Base-by-base conservation (phyloP, 2,329 filamentous ascomycete genomes). In the Aspergillus pseudoviridinutans region DNA sequence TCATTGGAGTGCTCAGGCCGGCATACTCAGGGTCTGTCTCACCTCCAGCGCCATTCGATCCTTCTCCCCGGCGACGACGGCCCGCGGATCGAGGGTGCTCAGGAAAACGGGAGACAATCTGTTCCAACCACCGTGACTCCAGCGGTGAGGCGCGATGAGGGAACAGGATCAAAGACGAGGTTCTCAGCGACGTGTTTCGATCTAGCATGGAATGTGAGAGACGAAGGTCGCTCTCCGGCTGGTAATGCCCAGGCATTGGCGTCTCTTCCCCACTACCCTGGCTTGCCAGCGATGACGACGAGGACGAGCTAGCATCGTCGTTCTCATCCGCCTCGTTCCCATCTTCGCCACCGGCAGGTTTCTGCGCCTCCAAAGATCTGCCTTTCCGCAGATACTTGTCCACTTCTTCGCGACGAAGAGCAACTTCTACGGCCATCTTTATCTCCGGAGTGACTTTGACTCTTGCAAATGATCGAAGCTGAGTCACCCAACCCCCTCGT, bases 401-500 rank as follows among this genome's bases (percentile, higher is more conserved):
- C 3, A 88, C 78, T 60, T 87, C 83, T 61, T 90, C 87, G 27
- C 83, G 82, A 65, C 88, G 86, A 47, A 91, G 81, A 55, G 87
- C 84, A 64, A 87, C 84, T 53, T 90, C 86, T 3, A 95, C 91
- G 62, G 90, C 87, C 68, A 89, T 87, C 65, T 94, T 87, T 61
- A 96, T 89, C 69, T 93, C 88, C 2, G 89, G 87, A 75, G 87
- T 88, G 46, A 94, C 89, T 51, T 93, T 85, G 47, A 97, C 86
- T 80, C 94, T 96, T 12, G 89, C 91, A 72, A 95, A 97, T 0
- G 91, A 94, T 61, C 92, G 90, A 5, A 99, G 82, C 72, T 97
- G 92, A 0, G 90, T 96, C 0, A 97, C 92, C 90, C 94, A 96
- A 14, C 91, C 92, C 50, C 91, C 89, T 44, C 92, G 87, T 78